Conservation (phyloP, 2,329 filamentous ascomycete genomes). For the Trichophyton verrucosum region DNA sequence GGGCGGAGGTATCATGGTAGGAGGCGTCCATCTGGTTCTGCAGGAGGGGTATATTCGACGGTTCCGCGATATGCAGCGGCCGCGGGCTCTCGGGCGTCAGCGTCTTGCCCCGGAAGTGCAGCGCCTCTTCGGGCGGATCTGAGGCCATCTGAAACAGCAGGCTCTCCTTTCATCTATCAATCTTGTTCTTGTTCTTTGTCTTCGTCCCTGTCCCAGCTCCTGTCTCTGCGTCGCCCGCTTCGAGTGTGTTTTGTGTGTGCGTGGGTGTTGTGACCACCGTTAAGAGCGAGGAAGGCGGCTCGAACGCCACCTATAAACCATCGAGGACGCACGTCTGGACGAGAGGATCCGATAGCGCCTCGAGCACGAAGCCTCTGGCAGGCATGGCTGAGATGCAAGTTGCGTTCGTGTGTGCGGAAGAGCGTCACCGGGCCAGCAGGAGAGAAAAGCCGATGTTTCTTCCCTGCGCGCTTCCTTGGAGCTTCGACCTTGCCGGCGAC, state of each 20-base stretch:
- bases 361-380: neutral
- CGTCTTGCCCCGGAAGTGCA: constrained; percentile 52
- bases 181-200: neutral
- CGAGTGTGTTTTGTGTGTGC: too few species aligned
- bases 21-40: constrained; percentile 59
- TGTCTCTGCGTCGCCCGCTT: too few species aligned
- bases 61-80: constrained; percentile 55
- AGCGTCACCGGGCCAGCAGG: neutral
- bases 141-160: constrained; percentile 38
- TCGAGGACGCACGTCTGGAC: neutral
- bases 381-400: neutral
- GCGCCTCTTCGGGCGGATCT: constrained; percentile 36
- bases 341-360: neutral
- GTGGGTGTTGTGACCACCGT: too few species aligned
- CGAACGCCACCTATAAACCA: neutral
- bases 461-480: neutral
- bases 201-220: neutral
- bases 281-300: neutral
- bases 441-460: neutral
- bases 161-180: neutral
- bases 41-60: constrained; percentile 56
- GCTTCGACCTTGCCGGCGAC: neutral
- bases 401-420: neutral
- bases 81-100: constrained; percentile 60
- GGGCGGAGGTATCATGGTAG: constrained; percentile 55